A percentile compares a stretch with the other conserved stretches of the same genome.
These are phyloP conservation scores for Crithidia sp. DNA, from an alignment of 208 protist genomes.

Conservation along the genomic window DNA sequence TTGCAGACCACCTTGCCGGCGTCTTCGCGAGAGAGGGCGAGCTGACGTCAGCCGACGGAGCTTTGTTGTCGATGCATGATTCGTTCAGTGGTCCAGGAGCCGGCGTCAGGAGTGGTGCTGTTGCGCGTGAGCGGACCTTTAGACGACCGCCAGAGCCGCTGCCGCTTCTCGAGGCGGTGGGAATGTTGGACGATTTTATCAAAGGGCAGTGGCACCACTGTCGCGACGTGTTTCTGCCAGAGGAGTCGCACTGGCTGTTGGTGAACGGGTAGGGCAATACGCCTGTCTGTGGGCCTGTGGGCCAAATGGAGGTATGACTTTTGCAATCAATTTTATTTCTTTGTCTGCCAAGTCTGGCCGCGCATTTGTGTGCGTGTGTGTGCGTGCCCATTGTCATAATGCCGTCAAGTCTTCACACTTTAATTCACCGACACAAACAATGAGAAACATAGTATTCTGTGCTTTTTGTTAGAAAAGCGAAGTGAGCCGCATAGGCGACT, in stretches of 20 bases:
- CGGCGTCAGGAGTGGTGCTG: neutral
- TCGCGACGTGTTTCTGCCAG: constrained; percentile 43
- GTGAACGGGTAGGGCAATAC: neutral
- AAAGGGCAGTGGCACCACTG: constrained; percentile 29
- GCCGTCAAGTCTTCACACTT: too few species aligned
- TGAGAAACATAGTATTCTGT: too few species aligned
- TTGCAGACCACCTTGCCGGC: constrained; percentile 5
- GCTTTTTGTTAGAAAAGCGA: too few species aligned
- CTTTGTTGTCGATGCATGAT: neutral
- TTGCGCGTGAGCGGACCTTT: neutral
- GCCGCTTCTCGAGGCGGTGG: constrained; percentile 30
- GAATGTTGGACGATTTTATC: constrained; percentile 28
- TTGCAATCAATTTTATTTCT: too few species aligned
- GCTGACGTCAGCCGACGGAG: neutral
- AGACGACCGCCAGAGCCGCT: constrained; percentile 2
- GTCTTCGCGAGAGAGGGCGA: constrained; percentile 8
- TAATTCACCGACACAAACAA: too few species aligned
- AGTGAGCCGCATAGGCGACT: too few species aligned
- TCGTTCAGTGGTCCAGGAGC: too few species aligned
- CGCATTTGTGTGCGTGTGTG: too few species aligned
- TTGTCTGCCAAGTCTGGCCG: too few species aligned
- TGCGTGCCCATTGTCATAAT: too few species aligned
- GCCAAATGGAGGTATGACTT: too few species aligned
- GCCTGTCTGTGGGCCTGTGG: neutral
- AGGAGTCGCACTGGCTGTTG: constrained; percentile 38